phyloP scores from a whole-genome alignment of 371 early-diverging fungal genomes.

The Mortierella sp. region DNA sequence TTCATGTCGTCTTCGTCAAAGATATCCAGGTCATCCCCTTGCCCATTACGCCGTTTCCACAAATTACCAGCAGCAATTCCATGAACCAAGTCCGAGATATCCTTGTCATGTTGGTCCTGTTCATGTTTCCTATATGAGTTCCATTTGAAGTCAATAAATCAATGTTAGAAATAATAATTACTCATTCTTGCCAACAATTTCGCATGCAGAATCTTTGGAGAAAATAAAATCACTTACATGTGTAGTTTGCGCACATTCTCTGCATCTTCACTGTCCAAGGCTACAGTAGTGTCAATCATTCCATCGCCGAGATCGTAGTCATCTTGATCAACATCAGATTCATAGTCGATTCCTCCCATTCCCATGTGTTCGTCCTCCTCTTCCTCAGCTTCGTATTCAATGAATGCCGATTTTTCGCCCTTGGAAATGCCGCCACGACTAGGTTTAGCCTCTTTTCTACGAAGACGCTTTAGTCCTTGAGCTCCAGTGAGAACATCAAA shows the following conservation, averaged over 20 bases:
- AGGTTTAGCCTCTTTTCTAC: conserved; percentile 23
- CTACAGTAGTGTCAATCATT: conserved; percentile 35
- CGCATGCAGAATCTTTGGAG: too few species aligned
- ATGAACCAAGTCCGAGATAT: conserved; percentile 47
- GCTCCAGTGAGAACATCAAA: conserved; percentile 40
- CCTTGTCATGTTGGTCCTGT: conserved; percentile 49
- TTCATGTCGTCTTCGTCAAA: conserved; percentile 50
- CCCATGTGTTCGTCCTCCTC: conserved; percentile 54
- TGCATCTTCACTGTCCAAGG: conserved; percentile 28
- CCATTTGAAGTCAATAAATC: too few species aligned
- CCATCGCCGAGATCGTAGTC: conserved; percentile 54
- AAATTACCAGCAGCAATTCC: conserved; percentile 53
- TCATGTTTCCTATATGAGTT: conserved; percentile 40
- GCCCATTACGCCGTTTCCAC: conserved; percentile 54
- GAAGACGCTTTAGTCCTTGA: conserved; percentile 19
- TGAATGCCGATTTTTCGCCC: conserved; percentile 35
- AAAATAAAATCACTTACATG: conserved; percentile 33
- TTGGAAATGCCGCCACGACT: conserved; percentile 18
- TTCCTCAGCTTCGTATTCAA: conserved; percentile 58
- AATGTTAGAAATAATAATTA: neutral
- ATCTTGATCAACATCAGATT: conserved; percentile 49
- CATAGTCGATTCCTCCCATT: conserved; percentile 53
- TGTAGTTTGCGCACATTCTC: conserved; percentile 44
- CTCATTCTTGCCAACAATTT: too few species aligned
- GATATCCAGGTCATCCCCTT: conserved; percentile 41